A percentile compares a stretch with the other conserved stretches of the same genome.
These are phyloP conservation scores for Fragaria nilgerrensis DNA, from an alignment of 306 rosid species.

Conservation along the genomic window DNA sequence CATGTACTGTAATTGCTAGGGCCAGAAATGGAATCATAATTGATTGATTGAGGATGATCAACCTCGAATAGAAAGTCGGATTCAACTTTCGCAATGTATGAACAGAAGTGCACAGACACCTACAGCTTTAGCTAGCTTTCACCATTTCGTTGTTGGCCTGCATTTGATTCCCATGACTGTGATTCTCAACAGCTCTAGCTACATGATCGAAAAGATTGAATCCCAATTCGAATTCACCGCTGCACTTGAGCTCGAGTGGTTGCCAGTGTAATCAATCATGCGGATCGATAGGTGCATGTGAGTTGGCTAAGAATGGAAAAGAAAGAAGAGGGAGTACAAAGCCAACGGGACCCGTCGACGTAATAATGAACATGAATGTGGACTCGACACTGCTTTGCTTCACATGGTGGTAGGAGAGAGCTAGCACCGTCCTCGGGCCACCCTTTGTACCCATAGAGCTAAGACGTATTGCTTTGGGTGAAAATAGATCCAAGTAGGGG, in stretches of 20 bases:
- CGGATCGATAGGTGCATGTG: background rate
- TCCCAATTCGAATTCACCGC: background rate
- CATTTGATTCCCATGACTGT: background rate
- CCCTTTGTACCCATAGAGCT: background rate
- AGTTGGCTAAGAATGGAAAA: background rate
- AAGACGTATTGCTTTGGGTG: background rate
- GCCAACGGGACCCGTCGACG: conserved; percentile 8
- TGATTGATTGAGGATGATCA: background rate
- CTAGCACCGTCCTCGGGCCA: conserved; percentile 4
- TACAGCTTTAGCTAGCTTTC: background rate
- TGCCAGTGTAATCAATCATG: background rate
- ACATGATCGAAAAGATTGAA: background rate
- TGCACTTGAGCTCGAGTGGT: background rate
- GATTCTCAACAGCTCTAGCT: background rate
- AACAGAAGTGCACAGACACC: conserved; percentile 6
- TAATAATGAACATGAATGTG: conserved; percentile 8
- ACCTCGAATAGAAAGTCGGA: background rate
- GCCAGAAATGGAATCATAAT: background rate
- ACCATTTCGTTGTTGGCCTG: background rate
- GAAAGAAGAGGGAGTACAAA: background rate
- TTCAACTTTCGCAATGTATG: background rate
- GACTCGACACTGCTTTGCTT: conserved; percentile 3
- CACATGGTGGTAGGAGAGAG: background rate
- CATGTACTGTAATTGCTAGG: background rate
- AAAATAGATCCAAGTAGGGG: background rate